Conservation (phyloP, 306 rosid species). For the Vicia villosa region DNA sequence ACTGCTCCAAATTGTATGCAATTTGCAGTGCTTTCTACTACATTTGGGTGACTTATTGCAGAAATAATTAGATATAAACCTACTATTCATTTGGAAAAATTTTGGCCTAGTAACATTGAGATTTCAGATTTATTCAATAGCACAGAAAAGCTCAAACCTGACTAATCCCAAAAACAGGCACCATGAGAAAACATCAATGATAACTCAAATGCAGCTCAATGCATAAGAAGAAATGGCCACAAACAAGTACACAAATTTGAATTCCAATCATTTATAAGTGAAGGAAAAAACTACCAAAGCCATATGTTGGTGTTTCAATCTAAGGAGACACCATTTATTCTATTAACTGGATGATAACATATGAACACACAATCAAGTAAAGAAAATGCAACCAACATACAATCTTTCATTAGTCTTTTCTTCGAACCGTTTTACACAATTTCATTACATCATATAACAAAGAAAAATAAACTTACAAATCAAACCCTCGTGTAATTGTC, state of each 20-base stretch:
- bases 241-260: neutral
- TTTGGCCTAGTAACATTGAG: neutral
- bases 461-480: slow-evolving; percentile 45
- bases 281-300: neutral
- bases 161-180: neutral
- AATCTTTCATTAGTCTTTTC: slow-evolving; percentile 32
- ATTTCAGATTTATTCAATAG: slow-evolving; percentile 21
- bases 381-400: slow-evolving; percentile 27
- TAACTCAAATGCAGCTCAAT: neutral
- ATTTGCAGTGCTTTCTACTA: neutral
- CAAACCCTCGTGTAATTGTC: slow-evolving; percentile 2
- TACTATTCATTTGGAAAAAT: neutral
- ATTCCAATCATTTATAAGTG: neutral
- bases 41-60: neutral
- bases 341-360: neutral
- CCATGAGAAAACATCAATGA: neutral
- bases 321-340: neutral
- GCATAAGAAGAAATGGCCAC: too few species aligned
- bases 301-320: neutral
- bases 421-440: slow-evolving; percentile 34
- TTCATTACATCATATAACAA: slow-evolving; percentile 20
- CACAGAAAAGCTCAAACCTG: slow-evolving; percentile 7
- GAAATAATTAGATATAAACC: slow-evolving; percentile 2
- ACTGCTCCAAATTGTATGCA: too few species aligned
- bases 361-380: neutral